Base-by-base conservation (phyloP, 2,329 filamentous ascomycete genomes). In the Trichophyton schoenleinii region DNA sequence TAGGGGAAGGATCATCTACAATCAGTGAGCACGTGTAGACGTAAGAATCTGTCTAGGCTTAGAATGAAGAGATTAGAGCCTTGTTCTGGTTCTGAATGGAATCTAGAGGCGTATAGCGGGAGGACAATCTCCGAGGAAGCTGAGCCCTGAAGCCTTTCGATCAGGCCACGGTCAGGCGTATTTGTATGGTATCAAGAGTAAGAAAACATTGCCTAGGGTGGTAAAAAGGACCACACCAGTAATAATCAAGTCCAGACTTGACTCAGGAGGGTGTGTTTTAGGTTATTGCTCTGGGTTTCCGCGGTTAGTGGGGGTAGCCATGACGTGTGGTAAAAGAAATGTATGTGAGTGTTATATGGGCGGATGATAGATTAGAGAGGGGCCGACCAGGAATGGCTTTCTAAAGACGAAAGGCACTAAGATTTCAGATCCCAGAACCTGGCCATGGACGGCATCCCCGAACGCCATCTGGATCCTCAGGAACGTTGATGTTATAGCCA, bases 61-160 rank as follows among this genome's bases (percentile, higher is more conserved):
- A 25, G 38, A 7, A 58, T 44, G 41, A 58, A 58, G 20, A 58
- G 22, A 28, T 58, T 18, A 58, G 36, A 58, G 28, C 55, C 55
- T 58, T 58, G 55, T 58, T 44, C 55, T 36, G 55, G 55, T 58
- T 58, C 36, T 58, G 55, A 58, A 58, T 58, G 25, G 55, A 58
- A 58, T 58, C 55, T 8, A 4, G 20, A 36, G 28, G 34, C 2
- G 34, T 44, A 42, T 58, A 58, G 7, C 36, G 55, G 55, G 38
- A 1, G 55, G 55, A 44, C 55, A 58, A 58, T 58, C 55, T 58
- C 55, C 55, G 55, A 58, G 34, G n/a, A 18, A 22, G 11, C 6
- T 20, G 34, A 58, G 41, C 7, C 34, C 11, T 13, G 34, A 38
- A 38, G 34, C 11, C 36, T 58, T 25, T n/a, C 11, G 15, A 36